A percentile compares a stretch with the other conserved stretches of the same genome.
These are phyloP conservation scores for Arthromyces matolae DNA, from an alignment of 768 basidiomycete genomes.

Conservation along the genomic window DNA sequence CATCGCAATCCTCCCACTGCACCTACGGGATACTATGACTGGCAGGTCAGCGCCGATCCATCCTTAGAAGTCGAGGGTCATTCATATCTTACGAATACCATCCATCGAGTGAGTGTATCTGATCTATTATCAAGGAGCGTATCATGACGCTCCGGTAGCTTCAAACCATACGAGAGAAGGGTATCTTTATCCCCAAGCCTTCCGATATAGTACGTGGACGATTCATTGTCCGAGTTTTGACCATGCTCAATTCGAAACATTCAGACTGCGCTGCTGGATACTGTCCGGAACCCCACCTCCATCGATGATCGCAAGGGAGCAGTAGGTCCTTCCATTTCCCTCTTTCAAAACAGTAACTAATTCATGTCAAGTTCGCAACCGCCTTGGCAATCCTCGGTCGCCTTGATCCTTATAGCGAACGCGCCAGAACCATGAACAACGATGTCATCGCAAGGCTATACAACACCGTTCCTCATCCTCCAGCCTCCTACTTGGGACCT, in stretches of 20 bases:
- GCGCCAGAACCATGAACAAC: conserved; percentile 21
- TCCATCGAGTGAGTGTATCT: conserved; percentile 22
- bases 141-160: not conserved
- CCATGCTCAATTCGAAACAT: not conserved
- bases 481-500: conserved; percentile 34
- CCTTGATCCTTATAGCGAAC: conserved; percentile 17
- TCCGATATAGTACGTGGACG: conserved; percentile 20
- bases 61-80: conserved; percentile 28
- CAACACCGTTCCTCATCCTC: conserved; percentile 57
- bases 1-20: conserved; percentile 35
- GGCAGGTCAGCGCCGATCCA: conserved; percentile 30
- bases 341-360: not conserved
- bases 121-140: not conserved
- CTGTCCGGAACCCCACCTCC: conserved; percentile 27
- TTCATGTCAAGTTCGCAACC: conserved; percentile 21
- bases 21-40: conserved; percentile 44
- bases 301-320: conserved; percentile 41
- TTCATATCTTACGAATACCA: conserved; percentile 31
- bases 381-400: conserved; percentile 27
- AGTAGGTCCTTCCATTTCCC: conserved; percentile 13
- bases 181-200: conserved; percentile 20
- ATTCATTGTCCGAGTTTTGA: not conserved
- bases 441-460: conserved; percentile 39
- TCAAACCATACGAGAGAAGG: conserved; percentile 19
- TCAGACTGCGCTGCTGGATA: conserved; percentile 30